A percentile compares a stretch with the other conserved stretches of the same genome.
Evolutionary conservation across 2,329 filamentous ascomycete genomes (phyloP).

Genomic region (Chaetothyriales sp.): DNA sequence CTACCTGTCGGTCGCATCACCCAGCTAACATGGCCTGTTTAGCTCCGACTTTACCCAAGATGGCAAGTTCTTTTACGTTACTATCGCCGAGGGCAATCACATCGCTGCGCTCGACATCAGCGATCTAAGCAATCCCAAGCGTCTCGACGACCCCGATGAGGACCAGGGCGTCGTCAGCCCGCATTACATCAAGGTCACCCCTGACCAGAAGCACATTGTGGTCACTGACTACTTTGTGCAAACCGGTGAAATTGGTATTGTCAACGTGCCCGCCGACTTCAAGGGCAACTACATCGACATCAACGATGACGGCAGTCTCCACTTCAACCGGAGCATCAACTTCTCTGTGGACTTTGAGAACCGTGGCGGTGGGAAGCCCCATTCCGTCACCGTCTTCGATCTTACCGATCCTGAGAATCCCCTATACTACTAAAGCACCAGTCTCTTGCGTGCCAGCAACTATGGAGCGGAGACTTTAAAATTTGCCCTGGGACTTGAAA

Average conservation of each 20-base stretch:
- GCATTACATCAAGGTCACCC: conserved; percentile 51
- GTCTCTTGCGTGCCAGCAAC: background rate
- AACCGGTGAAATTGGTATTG: conserved; percentile 45
- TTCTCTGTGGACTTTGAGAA: conserved; percentile 41
- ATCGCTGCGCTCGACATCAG: conserved; percentile 49
- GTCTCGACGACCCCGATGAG: conserved; percentile 47
- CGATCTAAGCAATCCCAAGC: conserved; percentile 46
- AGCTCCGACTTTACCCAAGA: conserved; percentile 45
- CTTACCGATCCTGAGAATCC: conserved; percentile 41
- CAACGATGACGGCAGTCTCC: conserved; percentile 39
- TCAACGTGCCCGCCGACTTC: conserved; percentile 50
- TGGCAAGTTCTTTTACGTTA: conserved; percentile 46
- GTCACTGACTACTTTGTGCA: conserved; percentile 56
- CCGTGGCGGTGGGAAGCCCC: conserved; percentile 44
- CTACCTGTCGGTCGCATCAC: background rate
- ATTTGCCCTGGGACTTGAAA: background rate
- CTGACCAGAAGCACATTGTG: conserved; percentile 50
- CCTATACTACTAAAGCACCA: conserved; percentile 30
- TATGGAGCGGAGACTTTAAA: background rate
- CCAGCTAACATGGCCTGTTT: conserved; percentile 1
- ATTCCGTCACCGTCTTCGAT: conserved; percentile 44
- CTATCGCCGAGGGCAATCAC: conserved; percentile 48
- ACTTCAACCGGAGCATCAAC: conserved; percentile 48
- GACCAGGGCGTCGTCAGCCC: conserved; percentile 47
- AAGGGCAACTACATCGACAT: conserved; percentile 51